These are phyloP conservation scores for Ceratobasidium sp. DNA, from an alignment of 1,284 basidiomycete species.

Conservation along the genomic window DNA sequence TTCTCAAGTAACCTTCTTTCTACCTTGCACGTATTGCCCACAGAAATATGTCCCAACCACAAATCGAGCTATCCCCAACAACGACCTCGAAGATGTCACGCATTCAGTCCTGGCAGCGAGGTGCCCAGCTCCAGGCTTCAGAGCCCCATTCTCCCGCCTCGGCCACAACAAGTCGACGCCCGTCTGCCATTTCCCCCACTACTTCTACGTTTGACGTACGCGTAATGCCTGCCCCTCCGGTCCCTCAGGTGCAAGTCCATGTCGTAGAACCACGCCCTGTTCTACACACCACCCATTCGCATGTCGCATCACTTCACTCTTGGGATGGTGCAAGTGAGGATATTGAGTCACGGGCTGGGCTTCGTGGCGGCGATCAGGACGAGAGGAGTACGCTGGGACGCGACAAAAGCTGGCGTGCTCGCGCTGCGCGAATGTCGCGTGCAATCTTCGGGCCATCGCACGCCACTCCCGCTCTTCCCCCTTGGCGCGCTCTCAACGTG, in stretches of 20 bases:
- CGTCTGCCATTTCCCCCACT: background rate
- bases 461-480: background rate
- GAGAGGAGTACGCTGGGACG: slow-evolving; percentile 19
- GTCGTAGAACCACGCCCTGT: slow-evolving; percentile 38
- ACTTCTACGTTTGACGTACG: slow-evolving; percentile 29
- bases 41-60: slow-evolving; percentile 30
- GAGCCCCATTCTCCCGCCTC: slow-evolving; percentile 28
- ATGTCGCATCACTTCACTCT: slow-evolving; percentile 35
- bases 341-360: slow-evolving; percentile 34
- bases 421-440: slow-evolving; percentile 38
- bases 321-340: slow-evolving; percentile 28
- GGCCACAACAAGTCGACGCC: background rate
- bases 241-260: slow-evolving; percentile 39
- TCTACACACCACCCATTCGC: slow-evolving; percentile 30
- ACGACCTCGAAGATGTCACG: slow-evolving; percentile 18
- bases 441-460: slow-evolving; percentile 25
- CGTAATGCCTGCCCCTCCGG: slow-evolving; percentile 39
- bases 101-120: slow-evolving; percentile 38
- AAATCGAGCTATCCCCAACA: slow-evolving; percentile 32
- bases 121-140: slow-evolving; percentile 28
- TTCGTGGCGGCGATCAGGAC: slow-evolving; percentile 23
- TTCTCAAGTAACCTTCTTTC: background rate
- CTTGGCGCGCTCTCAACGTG: slow-evolving; percentile 38
- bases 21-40: background rate
- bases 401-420: slow-evolving; percentile 22